phyloP scores from a whole-genome alignment of 2,329 filamentous ascomycete genomes.

The Didymella lethalis region DNA sequence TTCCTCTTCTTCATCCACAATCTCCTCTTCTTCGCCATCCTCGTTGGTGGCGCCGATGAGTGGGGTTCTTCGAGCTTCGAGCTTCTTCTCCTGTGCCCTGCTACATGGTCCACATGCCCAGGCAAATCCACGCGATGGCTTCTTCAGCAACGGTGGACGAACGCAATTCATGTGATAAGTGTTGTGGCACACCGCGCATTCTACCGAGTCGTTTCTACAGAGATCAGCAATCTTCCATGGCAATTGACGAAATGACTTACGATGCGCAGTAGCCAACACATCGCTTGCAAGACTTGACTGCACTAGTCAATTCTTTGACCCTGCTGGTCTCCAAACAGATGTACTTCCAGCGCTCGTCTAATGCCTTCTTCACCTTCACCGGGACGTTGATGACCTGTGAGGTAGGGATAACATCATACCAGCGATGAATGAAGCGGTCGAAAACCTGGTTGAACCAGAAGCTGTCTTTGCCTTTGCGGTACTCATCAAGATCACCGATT shows the following conservation, averaged over 20 bases:
- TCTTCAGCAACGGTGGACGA: slow-evolving; percentile 88
- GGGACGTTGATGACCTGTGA: slow-evolving; percentile 95
- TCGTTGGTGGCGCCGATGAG: slow-evolving; percentile 65
- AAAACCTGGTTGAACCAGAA: slow-evolving; percentile 99
- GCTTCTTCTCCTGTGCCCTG: slow-evolving; percentile 89
- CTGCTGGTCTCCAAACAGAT: slow-evolving; percentile 93
- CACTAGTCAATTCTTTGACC: slow-evolving; percentile 93
- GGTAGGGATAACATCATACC: slow-evolving; percentile 96
- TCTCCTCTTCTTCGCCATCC: slow-evolving; percentile 69
- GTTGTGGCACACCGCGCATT: slow-evolving; percentile 92
- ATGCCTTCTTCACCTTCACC: slow-evolving; percentile 89
- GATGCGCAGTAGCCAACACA: slow-evolving; percentile 90
- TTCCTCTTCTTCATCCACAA: slow-evolving; percentile 74
- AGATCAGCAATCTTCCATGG: slow-evolving; percentile 24
- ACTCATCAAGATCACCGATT: slow-evolving; percentile 81
- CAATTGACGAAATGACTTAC: slow-evolving; percentile 61
- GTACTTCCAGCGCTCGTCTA: slow-evolving; percentile 96
- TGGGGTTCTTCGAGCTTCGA: slow-evolving; percentile 89
- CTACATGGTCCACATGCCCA: slow-evolving; percentile 98
- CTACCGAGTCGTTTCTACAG: slow-evolving; percentile 86
- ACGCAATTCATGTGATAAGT: slow-evolving; percentile 99
- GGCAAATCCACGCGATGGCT: slow-evolving; percentile 94
- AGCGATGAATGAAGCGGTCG: slow-evolving; percentile 96
- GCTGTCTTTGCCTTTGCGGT: slow-evolving; percentile 81
- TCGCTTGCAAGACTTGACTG: slow-evolving; percentile 94